Percentiles rank a stretch among this genome's conserved stretches.
phyloP scores from a whole-genome alignment of 2,329 filamentous ascomycete genomes.

The Ambrosiella cleistominuta region DNA sequence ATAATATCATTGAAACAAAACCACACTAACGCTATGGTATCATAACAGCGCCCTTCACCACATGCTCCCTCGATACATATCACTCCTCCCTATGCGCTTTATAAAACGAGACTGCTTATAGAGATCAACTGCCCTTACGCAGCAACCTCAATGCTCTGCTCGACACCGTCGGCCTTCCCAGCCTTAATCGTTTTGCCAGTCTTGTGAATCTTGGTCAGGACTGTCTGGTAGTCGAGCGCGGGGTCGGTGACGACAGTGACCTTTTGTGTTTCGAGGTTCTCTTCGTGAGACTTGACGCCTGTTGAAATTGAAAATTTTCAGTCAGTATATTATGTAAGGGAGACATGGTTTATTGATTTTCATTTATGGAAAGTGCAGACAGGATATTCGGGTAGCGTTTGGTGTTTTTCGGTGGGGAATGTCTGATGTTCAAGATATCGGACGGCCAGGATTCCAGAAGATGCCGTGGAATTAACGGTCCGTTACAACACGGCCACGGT shows the following conservation, averaged over 20 bases:
- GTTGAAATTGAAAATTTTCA: slow-evolving; percentile 10
- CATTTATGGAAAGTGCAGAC: too few relatives aligned
- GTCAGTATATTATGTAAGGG: neutral
- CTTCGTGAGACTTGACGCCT: slow-evolving; percentile 78
- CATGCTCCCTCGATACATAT: neutral
- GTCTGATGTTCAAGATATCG: neutral
- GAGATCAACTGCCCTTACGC: slow-evolving; percentile 13
- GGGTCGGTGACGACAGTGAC: slow-evolving; percentile 59
- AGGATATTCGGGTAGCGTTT: too few relatives aligned
- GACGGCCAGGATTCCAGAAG: neutral
- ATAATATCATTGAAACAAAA: neutral
- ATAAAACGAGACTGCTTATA: neutral
- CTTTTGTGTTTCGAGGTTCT: slow-evolving; percentile 72
- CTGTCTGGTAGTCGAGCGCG: slow-evolving; percentile 56
- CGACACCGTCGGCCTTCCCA: slow-evolving; percentile 51
- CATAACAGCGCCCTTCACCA: neutral
- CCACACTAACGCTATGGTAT: neutral
- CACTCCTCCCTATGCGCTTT: neutral
- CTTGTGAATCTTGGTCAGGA: slow-evolving; percentile 80
- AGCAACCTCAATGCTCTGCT: slow-evolving; percentile 31
- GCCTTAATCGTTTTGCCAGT: slow-evolving; percentile 83
- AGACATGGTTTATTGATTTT: too few relatives aligned
- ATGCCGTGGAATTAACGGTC: neutral
- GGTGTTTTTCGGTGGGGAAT: neutral
- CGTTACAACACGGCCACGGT: neutral